Evolutionary conservation across 495 filamentous ascomycete species (phyloP), one percentile per base, ranked within the genome.

Genomic region (Aspergillus cavernicola): DNA sequence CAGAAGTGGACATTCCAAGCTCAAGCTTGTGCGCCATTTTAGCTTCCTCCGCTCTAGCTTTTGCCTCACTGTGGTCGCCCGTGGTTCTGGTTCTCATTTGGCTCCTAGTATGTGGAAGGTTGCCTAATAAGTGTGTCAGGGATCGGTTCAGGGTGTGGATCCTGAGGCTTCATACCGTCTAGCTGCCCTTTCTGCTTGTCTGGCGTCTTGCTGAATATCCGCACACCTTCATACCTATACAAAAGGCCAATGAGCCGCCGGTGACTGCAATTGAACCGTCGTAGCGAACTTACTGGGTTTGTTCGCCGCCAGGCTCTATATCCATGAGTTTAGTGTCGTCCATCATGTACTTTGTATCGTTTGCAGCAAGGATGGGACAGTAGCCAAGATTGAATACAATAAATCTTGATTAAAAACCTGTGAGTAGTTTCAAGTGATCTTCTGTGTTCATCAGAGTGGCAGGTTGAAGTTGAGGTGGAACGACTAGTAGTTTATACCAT

Each of bases 201-300:
- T 32, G 79, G 78, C 1, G 75, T 70, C 26, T 75, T 50, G 2
- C 69, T 78, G 33, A 75, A 72, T 20, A 67, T 70, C 11, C 73
- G 60, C 26, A 80, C 80, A 26, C 77, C 81, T 65, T 86, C 84
- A 61, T 88, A 87, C 66, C 83, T 86, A 37, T 4, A 37, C 6
- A 44, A 15, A 8, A 56, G 28, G 33, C 55, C 39, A 60, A 15
- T 57, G 16, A 46, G 13, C 10, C 26, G 38, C 16, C 32, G 31
- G 10, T 35, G 26, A 18, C 46, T 22, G 6, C 26, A n/a, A n/a
- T n/a, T n/a, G n/a, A n/a, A n/a, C 31, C 16, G 31, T 32, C 4
- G 12, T 40, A 6, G 45, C 22, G 1, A 19, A 39, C 46, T 50
- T 5, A 50, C 46, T 50, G 46, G 4, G 46, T 50, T 24, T 50